Base-by-base conservation (phyloP, 2,329 filamentous ascomycete species). In the Sordariomycetes sp. region DNA sequence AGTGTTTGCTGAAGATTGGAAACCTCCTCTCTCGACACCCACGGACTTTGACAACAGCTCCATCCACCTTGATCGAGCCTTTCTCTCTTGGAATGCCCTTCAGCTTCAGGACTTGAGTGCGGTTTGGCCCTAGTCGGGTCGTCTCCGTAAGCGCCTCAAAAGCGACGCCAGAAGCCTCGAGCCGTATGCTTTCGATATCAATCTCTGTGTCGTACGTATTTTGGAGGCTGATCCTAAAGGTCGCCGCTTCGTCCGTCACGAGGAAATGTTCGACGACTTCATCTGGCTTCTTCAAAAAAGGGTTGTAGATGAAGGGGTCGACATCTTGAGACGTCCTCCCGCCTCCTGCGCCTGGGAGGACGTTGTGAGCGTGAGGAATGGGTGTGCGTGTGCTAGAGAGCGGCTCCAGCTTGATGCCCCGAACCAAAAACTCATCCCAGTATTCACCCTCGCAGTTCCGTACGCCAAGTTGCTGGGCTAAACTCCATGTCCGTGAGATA, bases 121-220 rank as follows among this genome's bases (percentile, higher is more conserved):
- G 74, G 45, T 93, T 86, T 1, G 90, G 83, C 0, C 86, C 85
- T 33, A 98, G 70, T 7, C 82, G 51, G 5, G 82, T 75, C 33
- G 71, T 72, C 42, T 82, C 75, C 11, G 71, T 61, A 6, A 72
- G 59, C 1, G 82, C 79, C 35, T 80, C 73, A 37, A 95, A 85
- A 2, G 77, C 68, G 17, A 79, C 72, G 1, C 86, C 87, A 39
- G 84, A 76, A 8, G 79, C 75, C 40, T 86, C 79, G 6, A 98
- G 63, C 18, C 69, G 71, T 29, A 98, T 70, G 34, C 76, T 81
- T 51, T 96, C 87, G 21, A 98, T 79, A 35, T 94, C 86, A 5
- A 98, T 64, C 41, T 95, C 86, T 43, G 96, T 82, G 39, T 96
- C 90, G 46, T 87, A 95, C 0, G 88, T 86, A 46, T 98, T 98